These are phyloP conservation scores for Aspergillus floridensis DNA, from an alignment of 2,329 filamentous ascomycete species.

Conservation along the genomic window DNA sequence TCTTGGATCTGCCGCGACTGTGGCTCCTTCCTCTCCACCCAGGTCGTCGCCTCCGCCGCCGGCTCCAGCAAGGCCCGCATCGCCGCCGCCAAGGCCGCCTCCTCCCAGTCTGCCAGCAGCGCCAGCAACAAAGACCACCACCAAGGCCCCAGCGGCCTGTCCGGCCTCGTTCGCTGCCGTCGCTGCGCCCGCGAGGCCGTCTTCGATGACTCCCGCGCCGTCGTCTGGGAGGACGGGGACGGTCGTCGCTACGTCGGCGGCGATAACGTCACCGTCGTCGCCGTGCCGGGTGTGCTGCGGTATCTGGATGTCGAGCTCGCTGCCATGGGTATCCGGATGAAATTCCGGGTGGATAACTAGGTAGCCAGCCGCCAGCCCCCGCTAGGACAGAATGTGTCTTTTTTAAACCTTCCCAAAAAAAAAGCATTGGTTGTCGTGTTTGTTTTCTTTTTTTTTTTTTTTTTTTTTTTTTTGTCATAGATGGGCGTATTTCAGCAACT, in stretches of 20 bases:
- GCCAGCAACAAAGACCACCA: constrained; percentile 4
- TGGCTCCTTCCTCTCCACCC: constrained; percentile 85
- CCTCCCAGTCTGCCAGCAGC: constrained; percentile 24
- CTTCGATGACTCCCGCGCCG: constrained; percentile 65
- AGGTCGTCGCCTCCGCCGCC: constrained; percentile 48
- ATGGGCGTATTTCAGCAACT: constrained; percentile 1
- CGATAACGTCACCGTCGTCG: constrained; percentile 85
- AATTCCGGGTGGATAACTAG: constrained; percentile 70
- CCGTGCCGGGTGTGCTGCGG: constrained; percentile 87
- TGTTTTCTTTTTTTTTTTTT: neutral
- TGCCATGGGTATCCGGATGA: constrained; percentile 94
- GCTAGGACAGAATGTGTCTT: too few species aligned
- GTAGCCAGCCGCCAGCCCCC: neutral
- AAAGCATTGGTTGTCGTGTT: neutral
- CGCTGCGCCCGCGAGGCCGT: constrained; percentile 68
- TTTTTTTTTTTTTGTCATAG: neutral
- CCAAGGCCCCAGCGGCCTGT: constrained; percentile 60
- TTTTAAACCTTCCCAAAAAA: too few species aligned
- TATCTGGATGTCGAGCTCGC: constrained; percentile 93
- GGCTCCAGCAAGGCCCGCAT: constrained; percentile 29
- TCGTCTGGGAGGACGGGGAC: constrained; percentile 83
- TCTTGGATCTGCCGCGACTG: constrained; percentile 87
- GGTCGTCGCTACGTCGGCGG: constrained; percentile 83
- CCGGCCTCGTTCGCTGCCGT: constrained; percentile 71
- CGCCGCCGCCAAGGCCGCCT: constrained; percentile 31